phyloP scores from a whole-genome alignment of 176 grass and related monocot species.

The Dactylis glomerata region DNA sequence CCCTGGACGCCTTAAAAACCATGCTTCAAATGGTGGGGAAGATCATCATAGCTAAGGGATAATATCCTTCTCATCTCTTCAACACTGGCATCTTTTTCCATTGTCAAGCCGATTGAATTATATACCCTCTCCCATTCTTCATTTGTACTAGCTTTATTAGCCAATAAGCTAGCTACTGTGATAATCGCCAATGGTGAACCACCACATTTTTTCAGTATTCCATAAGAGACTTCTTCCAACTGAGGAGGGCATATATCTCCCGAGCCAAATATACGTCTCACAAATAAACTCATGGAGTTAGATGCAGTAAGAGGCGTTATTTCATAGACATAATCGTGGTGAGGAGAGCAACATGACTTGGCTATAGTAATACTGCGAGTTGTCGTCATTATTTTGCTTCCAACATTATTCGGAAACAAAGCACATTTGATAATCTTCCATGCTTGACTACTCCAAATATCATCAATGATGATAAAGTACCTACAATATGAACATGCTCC shows the following conservation, averaged over 20 bases:
- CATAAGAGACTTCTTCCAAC: neutral
- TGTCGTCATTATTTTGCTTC: constrained; percentile 4
- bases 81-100: neutral
- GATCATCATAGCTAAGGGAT: constrained; percentile 39
- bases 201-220: neutral
- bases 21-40: constrained; percentile 41
- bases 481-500: neutral
- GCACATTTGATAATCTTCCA: constrained; percentile 14
- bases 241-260: neutral
- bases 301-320: neutral
- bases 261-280: neutral
- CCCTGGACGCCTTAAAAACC: too few relatives aligned
- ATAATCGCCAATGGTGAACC: neutral
- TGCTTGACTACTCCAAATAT: constrained; percentile 10
- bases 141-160: neutral
- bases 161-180: neutral
- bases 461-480: constrained; percentile 5
- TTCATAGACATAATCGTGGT: constrained; percentile 6
- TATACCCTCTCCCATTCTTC: constrained; percentile 10
- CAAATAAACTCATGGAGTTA: neutral
- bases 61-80: constrained; percentile 13
- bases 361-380: constrained; percentile 3
- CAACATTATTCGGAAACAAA: neutral
- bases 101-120: neutral
- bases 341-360: constrained; percentile 14